phyloP scores from a whole-genome alignment of 2,329 filamentous ascomycete genomes.

The Aspergillus ochraceoroseus region DNA sequence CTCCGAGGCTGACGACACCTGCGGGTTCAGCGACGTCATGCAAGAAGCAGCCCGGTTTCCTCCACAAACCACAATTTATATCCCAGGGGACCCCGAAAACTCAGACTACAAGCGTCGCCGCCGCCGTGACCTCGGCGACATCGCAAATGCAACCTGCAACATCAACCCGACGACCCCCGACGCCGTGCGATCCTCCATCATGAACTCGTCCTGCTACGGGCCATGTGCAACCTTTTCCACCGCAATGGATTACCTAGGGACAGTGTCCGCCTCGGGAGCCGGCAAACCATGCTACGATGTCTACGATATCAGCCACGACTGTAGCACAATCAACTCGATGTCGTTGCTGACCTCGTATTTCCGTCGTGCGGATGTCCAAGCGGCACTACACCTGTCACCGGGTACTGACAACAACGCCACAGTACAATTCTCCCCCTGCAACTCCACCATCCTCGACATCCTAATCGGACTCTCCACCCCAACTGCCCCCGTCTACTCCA shows the following conservation, averaged over 20 bases:
- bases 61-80: constrained; percentile 27
- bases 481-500: constrained; percentile 29
- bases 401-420: background rate
- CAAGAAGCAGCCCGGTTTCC: constrained; percentile 29
- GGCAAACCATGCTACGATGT: constrained; percentile 29
- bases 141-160: constrained; percentile 22
- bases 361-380: constrained; percentile 33
- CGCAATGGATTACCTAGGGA: constrained; percentile 29
- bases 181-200: constrained; percentile 27
- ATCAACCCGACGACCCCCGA: constrained; percentile 25
- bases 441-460: constrained; percentile 26
- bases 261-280: constrained; percentile 13
- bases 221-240: constrained; percentile 37
- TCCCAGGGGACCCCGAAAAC: constrained; percentile 32
- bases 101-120: constrained; percentile 26
- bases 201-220: constrained; percentile 35
- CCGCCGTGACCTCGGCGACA: constrained; percentile 13
- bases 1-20: constrained; percentile 28
- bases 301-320: constrained; percentile 35
- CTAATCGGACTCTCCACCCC: constrained; percentile 23
- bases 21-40: constrained; percentile 32
- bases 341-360: constrained; percentile 30
- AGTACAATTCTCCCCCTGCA: constrained; percentile 23
- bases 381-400: constrained; percentile 28
- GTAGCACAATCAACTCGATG: constrained; percentile 25